phyloP scores from a whole-genome alignment of 2,329 filamentous ascomycete genomes.

The Stachybotrys echinatus region DNA sequence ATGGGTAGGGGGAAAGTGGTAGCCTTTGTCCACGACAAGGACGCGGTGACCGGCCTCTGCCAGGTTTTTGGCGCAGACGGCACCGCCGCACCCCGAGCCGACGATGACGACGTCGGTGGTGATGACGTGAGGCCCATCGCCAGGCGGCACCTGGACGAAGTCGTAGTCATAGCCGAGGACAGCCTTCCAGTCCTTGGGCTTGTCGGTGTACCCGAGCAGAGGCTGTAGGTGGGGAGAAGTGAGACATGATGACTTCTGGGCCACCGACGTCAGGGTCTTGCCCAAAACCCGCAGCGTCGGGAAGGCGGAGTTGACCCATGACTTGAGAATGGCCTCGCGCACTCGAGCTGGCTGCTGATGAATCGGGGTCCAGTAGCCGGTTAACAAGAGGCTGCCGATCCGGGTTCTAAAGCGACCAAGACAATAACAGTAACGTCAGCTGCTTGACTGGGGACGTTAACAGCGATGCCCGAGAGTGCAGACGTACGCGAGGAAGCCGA shows the following conservation, averaged over 20 bases:
- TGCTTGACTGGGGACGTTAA: not conserved
- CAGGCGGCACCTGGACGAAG: conserved; percentile 53
- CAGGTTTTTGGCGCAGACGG: conserved; percentile 73
- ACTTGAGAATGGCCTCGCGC: conserved; percentile 56
- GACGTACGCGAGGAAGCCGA: conserved; percentile 39
- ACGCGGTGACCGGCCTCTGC: conserved; percentile 71
- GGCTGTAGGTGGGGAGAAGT: conserved; percentile 48
- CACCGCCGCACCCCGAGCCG: conserved; percentile 82
- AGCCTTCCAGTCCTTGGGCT: conserved; percentile 45
- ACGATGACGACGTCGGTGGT: conserved; percentile 81
- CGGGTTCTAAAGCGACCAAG: conserved; percentile 52
- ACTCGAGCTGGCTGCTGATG: conserved; percentile 54
- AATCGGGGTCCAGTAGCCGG: conserved; percentile 60
- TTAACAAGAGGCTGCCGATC: conserved; percentile 58
- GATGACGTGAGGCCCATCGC: conserved; percentile 47
- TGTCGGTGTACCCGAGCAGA: conserved; percentile 52
- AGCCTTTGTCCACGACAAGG: conserved; percentile 76
- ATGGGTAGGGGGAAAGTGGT: conserved; percentile 66
- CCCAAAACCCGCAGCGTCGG: conserved; percentile 48
- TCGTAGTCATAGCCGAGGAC: conserved; percentile 49
- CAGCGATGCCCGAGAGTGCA: not conserved
- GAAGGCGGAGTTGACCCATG: conserved; percentile 56
- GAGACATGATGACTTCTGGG: conserved; percentile 49
- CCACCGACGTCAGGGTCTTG: conserved; percentile 49
- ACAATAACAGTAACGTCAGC: not conserved